Conservation (phyloP, 2,329 filamentous ascomycete species). For the Dothidotthia symphoricarpi region DNA sequence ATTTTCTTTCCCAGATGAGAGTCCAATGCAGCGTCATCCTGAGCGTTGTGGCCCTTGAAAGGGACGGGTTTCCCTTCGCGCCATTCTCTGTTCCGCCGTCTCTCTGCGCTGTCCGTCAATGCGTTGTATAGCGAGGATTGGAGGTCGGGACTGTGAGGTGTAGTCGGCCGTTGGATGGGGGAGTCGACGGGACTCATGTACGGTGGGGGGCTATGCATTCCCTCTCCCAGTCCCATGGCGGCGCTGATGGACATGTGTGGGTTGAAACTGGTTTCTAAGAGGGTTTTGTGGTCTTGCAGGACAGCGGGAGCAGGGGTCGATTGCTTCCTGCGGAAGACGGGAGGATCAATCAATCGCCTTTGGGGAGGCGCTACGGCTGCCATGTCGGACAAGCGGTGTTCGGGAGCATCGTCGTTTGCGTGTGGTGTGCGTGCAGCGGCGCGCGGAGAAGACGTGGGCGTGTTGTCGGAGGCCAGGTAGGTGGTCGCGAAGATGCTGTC, state of each 20-base stretch:
- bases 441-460: slow-evolving; percentile 41
- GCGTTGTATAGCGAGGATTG: slow-evolving; percentile 27
- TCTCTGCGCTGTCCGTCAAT: slow-evolving; percentile 40
- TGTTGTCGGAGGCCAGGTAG: slow-evolving; percentile 55
- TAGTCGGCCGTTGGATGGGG: slow-evolving; percentile 33
- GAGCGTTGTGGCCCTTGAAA: slow-evolving; percentile 36
- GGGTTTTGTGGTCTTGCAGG: slow-evolving; percentile 31
- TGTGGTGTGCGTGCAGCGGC: slow-evolving; percentile 20
- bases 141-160: slow-evolving; percentile 26
- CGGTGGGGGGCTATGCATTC: slow-evolving; percentile 34
- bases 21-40: slow-evolving; percentile 46
- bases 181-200: slow-evolving; percentile 42
- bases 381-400: slow-evolving; percentile 28
- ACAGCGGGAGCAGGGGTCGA: slow-evolving; percentile 21
- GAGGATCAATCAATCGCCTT: slow-evolving; percentile 35
- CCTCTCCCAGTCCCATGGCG: slow-evolving; percentile 22
- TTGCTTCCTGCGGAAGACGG: slow-evolving; percentile 33
- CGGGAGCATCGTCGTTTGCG: slow-evolving; percentile 29
- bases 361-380: slow-evolving; percentile 30
- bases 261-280: slow-evolving; percentile 37
- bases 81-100: slow-evolving; percentile 51
- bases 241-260: slow-evolving; percentile 17
- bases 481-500: slow-evolving; percentile 65
- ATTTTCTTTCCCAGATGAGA: slow-evolving; percentile 60
- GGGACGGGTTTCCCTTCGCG: slow-evolving; percentile 49